These are phyloP conservation scores for Serendipita sp. DNA, from an alignment of 768 basidiomycete genomes.

Conservation along the genomic window DNA sequence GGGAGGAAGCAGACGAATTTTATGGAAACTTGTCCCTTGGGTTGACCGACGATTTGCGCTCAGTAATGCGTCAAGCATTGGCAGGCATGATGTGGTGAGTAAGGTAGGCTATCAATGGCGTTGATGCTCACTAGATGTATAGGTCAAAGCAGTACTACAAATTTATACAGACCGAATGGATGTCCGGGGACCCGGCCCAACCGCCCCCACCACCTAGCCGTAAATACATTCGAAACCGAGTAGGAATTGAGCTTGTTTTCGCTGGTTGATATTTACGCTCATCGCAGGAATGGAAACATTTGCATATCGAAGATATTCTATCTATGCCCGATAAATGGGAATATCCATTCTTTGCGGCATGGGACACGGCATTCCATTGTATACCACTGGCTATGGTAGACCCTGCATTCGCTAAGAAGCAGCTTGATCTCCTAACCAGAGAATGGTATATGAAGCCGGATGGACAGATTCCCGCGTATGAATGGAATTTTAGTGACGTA, in stretches of 20 bases:
- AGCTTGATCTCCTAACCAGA: constrained; percentile 84
- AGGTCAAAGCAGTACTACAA: constrained; percentile 89
- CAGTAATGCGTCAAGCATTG: constrained; percentile 92
- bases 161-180: constrained; percentile 93
- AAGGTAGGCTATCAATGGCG: background rate
- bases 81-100: constrained; percentile 84
- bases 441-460: constrained; percentile 99
- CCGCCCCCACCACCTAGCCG: constrained; percentile 85
- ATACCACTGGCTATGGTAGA: constrained; percentile 95
- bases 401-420: constrained; percentile 90
- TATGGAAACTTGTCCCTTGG: constrained; percentile 67
- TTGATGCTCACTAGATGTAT: background rate
- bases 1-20: constrained; percentile 93
- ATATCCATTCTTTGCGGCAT: constrained; percentile 97
- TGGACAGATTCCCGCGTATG: constrained; percentile 95
- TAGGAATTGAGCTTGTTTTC: constrained; percentile 20
- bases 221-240: constrained; percentile 69
- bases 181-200: constrained; percentile 88
- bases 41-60: constrained; percentile 81
- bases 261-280: background rate
- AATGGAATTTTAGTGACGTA: constrained; percentile 98
- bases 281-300: constrained; percentile 78
- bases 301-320: constrained; percentile 87
- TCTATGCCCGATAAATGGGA: constrained; percentile 99
- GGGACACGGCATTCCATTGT: constrained; percentile 99